A percentile compares a stretch with the other conserved stretches of the same genome.
These are phyloP conservation scores for Xerocomus brunneocitrinus DNA, from an alignment of 768 basidiomycete species.

Conservation along the genomic window DNA sequence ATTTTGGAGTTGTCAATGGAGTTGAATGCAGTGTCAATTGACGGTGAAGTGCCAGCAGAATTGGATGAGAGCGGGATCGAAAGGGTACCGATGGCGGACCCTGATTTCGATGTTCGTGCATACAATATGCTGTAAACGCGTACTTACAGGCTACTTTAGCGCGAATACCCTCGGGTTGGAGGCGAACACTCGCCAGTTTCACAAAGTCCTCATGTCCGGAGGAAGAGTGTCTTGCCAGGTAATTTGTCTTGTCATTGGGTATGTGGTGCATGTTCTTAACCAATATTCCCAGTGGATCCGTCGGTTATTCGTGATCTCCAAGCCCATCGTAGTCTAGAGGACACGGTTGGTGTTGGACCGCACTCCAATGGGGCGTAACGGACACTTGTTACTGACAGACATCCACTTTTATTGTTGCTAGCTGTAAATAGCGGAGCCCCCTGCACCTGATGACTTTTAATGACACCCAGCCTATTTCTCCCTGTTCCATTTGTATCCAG, in stretches of 20 bases:
- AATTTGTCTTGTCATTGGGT: conserved; percentile 14
- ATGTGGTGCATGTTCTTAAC: conserved; percentile 11
- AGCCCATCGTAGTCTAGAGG: conserved; percentile 80
- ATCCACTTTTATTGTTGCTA: conserved; percentile 13
- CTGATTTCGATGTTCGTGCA: conserved; percentile 73
- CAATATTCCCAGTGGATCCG: conserved; percentile 64
- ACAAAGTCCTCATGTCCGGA: conserved; percentile 76
- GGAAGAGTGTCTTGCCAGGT: conserved; percentile 95
- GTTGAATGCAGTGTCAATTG: conserved; percentile 77
- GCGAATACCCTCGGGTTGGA: conserved; percentile 62
- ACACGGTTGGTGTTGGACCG: conserved; percentile 33
- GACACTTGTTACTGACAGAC: conserved; percentile 11
- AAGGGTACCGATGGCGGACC: conserved; percentile 88
- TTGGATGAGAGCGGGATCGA: conserved; percentile 81
- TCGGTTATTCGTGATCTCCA: conserved; percentile 84
- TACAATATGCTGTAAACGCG: conserved; percentile 11
- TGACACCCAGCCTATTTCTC: conserved; percentile 22
- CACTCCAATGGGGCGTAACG: conserved; percentile 29
- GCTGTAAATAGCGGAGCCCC: conserved; percentile 22
- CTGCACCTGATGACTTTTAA: conserved; percentile 28
- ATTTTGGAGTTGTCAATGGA: conserved; percentile 89
- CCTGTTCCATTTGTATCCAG: conserved; percentile 16
- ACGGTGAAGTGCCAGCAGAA: conserved; percentile 56
- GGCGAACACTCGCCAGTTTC: conserved; percentile 55
- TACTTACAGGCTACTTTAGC: conserved; percentile 38